Evolutionary conservation across 2,329 filamentous ascomycete genomes (phyloP).

Genomic region (Escovopsis weberi): DNA sequence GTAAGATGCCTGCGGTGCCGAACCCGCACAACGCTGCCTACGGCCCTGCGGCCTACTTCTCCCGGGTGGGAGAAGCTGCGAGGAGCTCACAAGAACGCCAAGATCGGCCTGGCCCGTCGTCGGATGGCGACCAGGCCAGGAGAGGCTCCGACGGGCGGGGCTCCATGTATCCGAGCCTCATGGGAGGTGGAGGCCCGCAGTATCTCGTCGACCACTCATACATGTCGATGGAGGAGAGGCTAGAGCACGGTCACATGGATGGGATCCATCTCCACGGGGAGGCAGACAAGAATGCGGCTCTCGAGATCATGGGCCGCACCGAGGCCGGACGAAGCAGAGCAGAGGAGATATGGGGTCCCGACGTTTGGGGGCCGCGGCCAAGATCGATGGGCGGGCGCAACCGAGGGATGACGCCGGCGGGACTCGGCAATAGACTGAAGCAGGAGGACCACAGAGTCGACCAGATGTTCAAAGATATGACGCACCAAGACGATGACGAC

Average conservation of each 20-base stretch:
- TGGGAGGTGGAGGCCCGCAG: conserved; percentile 28
- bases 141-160: conserved; percentile 27
- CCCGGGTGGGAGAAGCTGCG: conserved; percentile 8
- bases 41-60: conserved; percentile 13
- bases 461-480: conserved; percentile 42
- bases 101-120: conserved; percentile 12
- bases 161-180: conserved; percentile 27
- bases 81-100: conserved; percentile 15
- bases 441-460: conserved; percentile 34
- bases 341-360: conserved; percentile 34
- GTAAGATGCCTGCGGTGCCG: conserved; percentile 7
- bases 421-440: conserved; percentile 18
- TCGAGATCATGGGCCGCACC: conserved; percentile 37
- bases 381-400: conserved; percentile 15
- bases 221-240: conserved; percentile 34
- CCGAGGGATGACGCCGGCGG: conserved; percentile 14
- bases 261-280: conserved; percentile 30
- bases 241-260: conserved; percentile 33
- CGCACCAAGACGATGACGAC: conserved; percentile 37
- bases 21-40: conserved; percentile 10
- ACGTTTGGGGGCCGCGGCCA: conserved; percentile 27
- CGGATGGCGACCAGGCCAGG: conserved; percentile 15
- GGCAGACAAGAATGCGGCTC: conserved; percentile 32
- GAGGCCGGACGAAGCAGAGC: conserved; percentile 35
- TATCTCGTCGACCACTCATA: conserved; percentile 25